Conservation (phyloP, 768 basidiomycete genomes). For the Lactifluus piperatus region DNA sequence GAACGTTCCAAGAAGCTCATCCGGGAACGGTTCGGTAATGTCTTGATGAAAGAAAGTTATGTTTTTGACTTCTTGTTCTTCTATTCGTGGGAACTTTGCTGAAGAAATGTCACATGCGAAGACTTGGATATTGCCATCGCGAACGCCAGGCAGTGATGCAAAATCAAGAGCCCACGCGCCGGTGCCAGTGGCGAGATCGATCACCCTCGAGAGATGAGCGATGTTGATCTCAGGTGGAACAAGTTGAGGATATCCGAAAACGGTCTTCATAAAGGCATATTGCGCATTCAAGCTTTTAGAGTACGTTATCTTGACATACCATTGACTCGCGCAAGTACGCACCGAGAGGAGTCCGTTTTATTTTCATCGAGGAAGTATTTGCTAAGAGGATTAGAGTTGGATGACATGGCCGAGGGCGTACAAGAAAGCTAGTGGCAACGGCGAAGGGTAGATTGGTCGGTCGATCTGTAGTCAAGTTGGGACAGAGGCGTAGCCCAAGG, state of each 20-base stretch:
- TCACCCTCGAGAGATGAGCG: neutral
- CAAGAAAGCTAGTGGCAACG: no score
- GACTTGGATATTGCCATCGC: neutral
- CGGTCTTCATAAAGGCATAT: neutral
- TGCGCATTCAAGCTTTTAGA: neutral
- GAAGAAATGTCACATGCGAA: constrained; percentile 5
- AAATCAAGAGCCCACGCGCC: constrained; percentile 3
- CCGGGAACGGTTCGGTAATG: neutral
- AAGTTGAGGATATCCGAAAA: neutral
- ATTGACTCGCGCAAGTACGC: neutral
- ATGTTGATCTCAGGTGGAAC: neutral
- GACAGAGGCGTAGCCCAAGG: no score
- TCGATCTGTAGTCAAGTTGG: no score
- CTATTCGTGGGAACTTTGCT: neutral
- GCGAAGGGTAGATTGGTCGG: no score
- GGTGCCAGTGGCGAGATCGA: neutral
- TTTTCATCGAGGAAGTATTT: no score
- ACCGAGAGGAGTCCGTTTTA: neutral
- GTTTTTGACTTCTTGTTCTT: neutral
- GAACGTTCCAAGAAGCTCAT: constrained; percentile 2
- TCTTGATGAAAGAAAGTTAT: constrained; percentile 1
- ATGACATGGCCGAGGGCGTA: no score
- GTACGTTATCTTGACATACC: neutral
- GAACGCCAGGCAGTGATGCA: neutral
- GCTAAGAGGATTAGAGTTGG: no score